Evolutionary conservation across 2,329 filamentous ascomycete genomes (phyloP), one percentile per base, ranked within the genome.

Genomic region (Aspergillus costaricaensis): DNA sequence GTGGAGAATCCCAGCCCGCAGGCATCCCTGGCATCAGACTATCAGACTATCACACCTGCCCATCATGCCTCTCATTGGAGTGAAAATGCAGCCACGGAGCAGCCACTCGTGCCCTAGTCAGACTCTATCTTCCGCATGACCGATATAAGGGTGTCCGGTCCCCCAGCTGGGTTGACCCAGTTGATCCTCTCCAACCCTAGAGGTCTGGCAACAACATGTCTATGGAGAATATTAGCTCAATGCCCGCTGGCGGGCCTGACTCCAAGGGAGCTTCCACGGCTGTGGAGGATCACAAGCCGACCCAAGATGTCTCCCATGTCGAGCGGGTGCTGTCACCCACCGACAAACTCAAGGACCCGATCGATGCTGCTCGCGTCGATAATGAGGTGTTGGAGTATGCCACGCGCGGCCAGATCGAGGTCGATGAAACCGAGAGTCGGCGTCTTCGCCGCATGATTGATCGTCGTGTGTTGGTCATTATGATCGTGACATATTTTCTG

Each of bases 401-500:
- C 27, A 81, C 81, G 19, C 81, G 82, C 19, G 81, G 72, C 17
- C 79, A 77, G 5, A 77, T 91, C 53, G 77, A 84, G 2, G 86
- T 92, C 68, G 80, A 82, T 3, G 76, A 81, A 1, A 85, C 84
- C 60, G 85, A 88, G 57, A 87, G 85, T 73, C 80, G 76, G 41
- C 79, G 88, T 30, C 80, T 92, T 55, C 86, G 85, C 63, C 82
- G 75, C 55, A 79, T 86, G 78, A 90, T 92, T 65, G 88, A 92
- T 74, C 82, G 80, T 62, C 84, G 89, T 32, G 83, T 92, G 2
- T 77, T 93, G 47, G 76, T 82, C 2, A 80, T 92, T 72, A 92
- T 92, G 89, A 83, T 92, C 59, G 74, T 83, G 51, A 91, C 88
- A 0, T 91, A 92, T 74, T 91, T 92, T 70, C 76, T 91, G 21